A percentile compares a stretch with the other conserved stretches of the same genome.
phyloP scores from a whole-genome alignment of 23 red algal genomes.

The Gracilariopsis chorda region DNA sequence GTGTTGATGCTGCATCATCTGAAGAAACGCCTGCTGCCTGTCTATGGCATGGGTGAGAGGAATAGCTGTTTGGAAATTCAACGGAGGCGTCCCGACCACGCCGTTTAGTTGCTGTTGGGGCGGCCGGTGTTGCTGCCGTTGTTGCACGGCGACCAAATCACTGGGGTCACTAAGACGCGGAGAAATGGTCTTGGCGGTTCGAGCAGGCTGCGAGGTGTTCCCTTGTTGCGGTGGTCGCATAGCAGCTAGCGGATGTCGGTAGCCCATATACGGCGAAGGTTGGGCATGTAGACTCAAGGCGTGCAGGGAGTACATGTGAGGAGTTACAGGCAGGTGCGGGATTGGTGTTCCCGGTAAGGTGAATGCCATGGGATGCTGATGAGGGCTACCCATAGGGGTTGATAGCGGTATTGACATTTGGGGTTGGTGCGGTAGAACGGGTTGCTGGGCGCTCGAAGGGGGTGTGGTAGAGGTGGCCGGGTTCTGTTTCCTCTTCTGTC shows the following conservation, averaged over 20 bases:
- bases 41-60: background rate
- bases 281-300: slow-evolving; percentile 29
- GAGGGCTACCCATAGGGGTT: background rate
- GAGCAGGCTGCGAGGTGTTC: background rate
- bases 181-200: slow-evolving; percentile 55
- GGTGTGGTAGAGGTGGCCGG: background rate
- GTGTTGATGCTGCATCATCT: slow-evolving; percentile 28
- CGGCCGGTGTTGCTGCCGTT: slow-evolving; percentile 29
- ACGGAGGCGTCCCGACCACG: background rate
- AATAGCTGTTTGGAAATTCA: background rate
- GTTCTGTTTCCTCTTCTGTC: slow-evolving; percentile 63
- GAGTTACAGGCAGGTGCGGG: slow-evolving; percentile 8
- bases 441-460: background rate
- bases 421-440: background rate
- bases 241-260: slow-evolving; percentile 13
- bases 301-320: slow-evolving; percentile 53
- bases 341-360: background rate
- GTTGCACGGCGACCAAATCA: slow-evolving; percentile 29
- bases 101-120: slow-evolving; percentile 30
- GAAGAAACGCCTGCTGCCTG: slow-evolving; percentile 16
- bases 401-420: slow-evolving; percentile 37
- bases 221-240: background rate
- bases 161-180: slow-evolving; percentile 29
- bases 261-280: slow-evolving; percentile 26
- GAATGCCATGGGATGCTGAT: slow-evolving; percentile 51